Conservation (phyloP, 2,329 filamentous ascomycete species). For the Neopestalotiopsis rosae region DNA sequence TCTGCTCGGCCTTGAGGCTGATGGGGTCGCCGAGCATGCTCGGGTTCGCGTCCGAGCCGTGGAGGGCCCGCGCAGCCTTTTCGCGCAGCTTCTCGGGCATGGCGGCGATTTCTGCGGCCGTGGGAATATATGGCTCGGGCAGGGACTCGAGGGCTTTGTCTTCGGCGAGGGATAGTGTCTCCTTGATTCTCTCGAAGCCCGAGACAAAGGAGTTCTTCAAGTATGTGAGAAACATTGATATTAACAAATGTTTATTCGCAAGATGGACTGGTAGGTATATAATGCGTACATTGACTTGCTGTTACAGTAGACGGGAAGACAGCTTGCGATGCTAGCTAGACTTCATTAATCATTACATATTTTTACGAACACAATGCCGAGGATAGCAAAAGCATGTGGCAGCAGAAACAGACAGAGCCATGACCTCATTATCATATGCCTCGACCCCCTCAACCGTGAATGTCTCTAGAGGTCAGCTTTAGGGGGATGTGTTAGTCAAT, state of each 20-base stretch:
- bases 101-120: slow-evolving; percentile 6
- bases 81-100: slow-evolving; percentile 36
- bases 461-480: neutral
- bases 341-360: slow-evolving; percentile 17
- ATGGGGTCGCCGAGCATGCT: slow-evolving; percentile 45
- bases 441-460: neutral
- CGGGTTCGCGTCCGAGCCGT: slow-evolving; percentile 39
- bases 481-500: slow-evolving; percentile 25
- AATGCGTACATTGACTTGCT: neutral
- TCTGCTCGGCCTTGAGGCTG: slow-evolving; percentile 44
- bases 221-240: slow-evolving; percentile 3
- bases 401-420: slow-evolving; percentile 17
- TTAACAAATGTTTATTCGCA: neutral
- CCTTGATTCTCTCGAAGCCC: neutral
- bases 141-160: slow-evolving; percentile 19
- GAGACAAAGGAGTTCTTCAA: slow-evolving; percentile 9
- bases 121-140: slow-evolving; percentile 19
- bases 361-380: neutral
- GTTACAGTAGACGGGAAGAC: no score
- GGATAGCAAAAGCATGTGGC: slow-evolving; percentile 7
- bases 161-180: slow-evolving; percentile 13
- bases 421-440: slow-evolving; percentile 30
- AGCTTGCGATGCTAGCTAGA: slow-evolving; percentile 2
- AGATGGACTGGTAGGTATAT: neutral
- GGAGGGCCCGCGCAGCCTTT: slow-evolving; percentile 33